Conservation (phyloP, 2,329 filamentous ascomycete species). For the Corinectria fuckeliana region DNA sequence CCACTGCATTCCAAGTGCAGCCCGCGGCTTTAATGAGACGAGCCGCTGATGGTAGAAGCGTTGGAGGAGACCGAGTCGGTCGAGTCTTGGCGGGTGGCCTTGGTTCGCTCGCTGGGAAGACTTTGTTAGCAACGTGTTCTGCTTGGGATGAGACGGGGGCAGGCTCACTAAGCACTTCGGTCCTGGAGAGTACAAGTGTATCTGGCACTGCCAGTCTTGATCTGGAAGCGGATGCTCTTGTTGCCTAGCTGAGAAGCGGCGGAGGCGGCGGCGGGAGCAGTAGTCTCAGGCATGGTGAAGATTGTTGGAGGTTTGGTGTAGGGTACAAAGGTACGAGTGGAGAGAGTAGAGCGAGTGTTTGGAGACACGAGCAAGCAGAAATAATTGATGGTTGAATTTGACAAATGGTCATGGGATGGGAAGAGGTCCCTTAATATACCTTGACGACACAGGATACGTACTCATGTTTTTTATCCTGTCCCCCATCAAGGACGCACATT, state of each 20-base stretch:
- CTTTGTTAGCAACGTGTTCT: constrained; percentile 24
- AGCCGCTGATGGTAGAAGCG: constrained; percentile 37
- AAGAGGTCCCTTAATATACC: constrained; percentile 35
- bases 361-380: neutral
- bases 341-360: neutral
- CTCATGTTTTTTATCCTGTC: constrained; percentile 27
- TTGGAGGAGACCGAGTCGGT: constrained; percentile 44
- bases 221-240: constrained; percentile 53
- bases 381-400: neutral
- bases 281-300: constrained; percentile 31
- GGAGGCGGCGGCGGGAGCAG: constrained; percentile 31
- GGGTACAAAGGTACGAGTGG: constrained; percentile 4
- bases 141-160: neutral
- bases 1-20: neutral
- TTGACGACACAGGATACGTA: constrained; percentile 35
- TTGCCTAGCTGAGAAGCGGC: constrained; percentile 42
- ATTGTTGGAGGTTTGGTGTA: constrained; percentile 19
- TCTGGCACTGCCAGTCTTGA: constrained; percentile 50
- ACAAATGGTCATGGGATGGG: neutral
- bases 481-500: constrained; percentile 16
- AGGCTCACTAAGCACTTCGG: constrained; percentile 51
- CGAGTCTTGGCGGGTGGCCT: constrained; percentile 46
- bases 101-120: constrained; percentile 47
- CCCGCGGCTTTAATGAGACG: constrained; percentile 27
- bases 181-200: constrained; percentile 53